phyloP scores from a whole-genome alignment of 441 rosid species.

The Syzygium malaccense region DNA sequence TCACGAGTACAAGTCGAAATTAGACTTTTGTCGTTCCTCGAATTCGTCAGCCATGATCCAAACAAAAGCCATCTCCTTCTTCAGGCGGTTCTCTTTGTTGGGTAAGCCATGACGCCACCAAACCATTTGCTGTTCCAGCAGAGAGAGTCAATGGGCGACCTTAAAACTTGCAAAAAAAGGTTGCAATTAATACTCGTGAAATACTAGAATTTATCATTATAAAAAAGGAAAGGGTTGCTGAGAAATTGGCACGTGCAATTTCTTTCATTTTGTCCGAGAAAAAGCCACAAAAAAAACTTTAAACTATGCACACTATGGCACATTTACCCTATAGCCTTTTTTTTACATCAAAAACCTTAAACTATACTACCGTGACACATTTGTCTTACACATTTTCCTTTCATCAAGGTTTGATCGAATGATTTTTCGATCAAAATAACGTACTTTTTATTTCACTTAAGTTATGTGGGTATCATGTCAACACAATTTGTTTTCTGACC shows the following conservation, averaged over 20 bases:
- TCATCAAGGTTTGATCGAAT: no score
- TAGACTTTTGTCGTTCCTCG: neutral
- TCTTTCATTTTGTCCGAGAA: neutral
- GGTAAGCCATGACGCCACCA: neutral
- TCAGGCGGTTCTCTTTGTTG: neutral
- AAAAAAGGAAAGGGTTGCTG: neutral
- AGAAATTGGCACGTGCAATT: neutral
- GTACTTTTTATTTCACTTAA: no score
- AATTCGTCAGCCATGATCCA: neutral
- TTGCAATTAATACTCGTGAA: neutral
- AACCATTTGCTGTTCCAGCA: neutral
- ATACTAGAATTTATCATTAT: neutral
- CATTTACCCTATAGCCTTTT: no score
- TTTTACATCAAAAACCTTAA: no score
- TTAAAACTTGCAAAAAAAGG: neutral
- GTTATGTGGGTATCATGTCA: no score
- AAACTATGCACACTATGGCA: no score
- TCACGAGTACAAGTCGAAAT: neutral
- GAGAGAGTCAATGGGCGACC: neutral
- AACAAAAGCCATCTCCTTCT: neutral
- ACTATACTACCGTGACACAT: no score
- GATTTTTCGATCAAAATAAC: no score
- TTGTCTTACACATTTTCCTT: no score
- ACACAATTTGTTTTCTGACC: no score
- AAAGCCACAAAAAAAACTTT: no score